Evolutionary conservation across 2,329 filamentous ascomycete genomes (phyloP), one percentile per base, ranked within the genome.

Genomic region (Atkinsonella hypoxylon): DNA sequence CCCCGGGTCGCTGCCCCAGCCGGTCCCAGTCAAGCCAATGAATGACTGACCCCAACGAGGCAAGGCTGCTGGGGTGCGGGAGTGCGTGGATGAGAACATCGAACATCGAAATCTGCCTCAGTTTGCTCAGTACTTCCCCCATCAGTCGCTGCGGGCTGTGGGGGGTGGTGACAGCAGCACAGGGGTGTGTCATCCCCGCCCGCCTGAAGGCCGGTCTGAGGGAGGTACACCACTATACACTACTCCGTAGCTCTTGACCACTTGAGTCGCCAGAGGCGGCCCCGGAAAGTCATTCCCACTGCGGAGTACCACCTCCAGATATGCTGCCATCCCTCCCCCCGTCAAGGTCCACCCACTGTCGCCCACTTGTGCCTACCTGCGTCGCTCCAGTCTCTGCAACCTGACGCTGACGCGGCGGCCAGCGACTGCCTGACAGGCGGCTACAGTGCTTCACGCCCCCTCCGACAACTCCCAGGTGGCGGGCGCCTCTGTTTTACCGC

Each of bases 401-500:
- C 42, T 20, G 42, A 4, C 42, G 22, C 42, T 26, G 26, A 31
- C 20, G 42, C 42, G 20, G 42, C 34, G 4, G 30, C 30, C 36
- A 40, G 34, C 36, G 45, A 47, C 44, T 11, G 32, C 17, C n/a
- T 26, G 36, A 26, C 32, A 47, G 46, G 40, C 31, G 41, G 48
- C 48, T 45, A 26, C 17, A 45, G 40, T 38, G 32, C 17, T 31
- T 40, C 42, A 42, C 8, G 6, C 44, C 49, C 49, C 39, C 13
- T 26, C 49, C 49, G 43, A 1, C 36, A 17, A 15, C 36, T 15
- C 3, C 26, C 22, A n/a, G 41, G 45, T 44, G 49, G 49, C 49
- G 50, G 49, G 49, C 49, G 50, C 45, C 40, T 44, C 45, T 51
- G 50, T 48, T 52, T 52, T 52, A 46, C 43, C 48, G 49, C 49